These are phyloP conservation scores for Alnus rubra DNA, from an alignment of 306 rosid genomes.

Conservation along the genomic window DNA sequence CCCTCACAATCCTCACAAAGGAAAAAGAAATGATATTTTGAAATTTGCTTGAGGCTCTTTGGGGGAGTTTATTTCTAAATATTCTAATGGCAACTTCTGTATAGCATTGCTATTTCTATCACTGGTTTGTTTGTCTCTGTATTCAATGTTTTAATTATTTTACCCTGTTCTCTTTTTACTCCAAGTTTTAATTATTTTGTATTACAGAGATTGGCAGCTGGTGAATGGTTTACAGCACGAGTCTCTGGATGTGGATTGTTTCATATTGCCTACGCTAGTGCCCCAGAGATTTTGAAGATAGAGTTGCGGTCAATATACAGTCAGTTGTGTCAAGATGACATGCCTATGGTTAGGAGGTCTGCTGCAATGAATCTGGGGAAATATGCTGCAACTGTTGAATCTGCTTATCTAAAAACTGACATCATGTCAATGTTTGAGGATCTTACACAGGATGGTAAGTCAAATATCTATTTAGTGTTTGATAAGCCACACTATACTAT, in stretches of 20 bases:
- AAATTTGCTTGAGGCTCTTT: too few relatives aligned
- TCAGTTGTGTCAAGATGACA: slow-evolving; percentile 97
- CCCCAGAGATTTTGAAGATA: slow-evolving; percentile 70
- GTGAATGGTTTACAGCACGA: slow-evolving; percentile 99
- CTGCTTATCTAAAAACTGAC: slow-evolving; percentile 82
- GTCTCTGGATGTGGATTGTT: slow-evolving; percentile 95
- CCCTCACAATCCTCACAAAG: too few relatives aligned
- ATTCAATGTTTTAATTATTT: too few relatives aligned
- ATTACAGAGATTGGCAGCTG: slow-evolving; percentile 84
- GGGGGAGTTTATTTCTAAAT: too few relatives aligned
- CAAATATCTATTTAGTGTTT: too few relatives aligned
- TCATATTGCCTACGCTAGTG: slow-evolving; percentile 92
- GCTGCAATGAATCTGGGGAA: slow-evolving; percentile 97
- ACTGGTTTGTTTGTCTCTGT: too few relatives aligned
- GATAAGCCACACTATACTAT: too few relatives aligned
- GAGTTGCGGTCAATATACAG: slow-evolving; percentile 83
- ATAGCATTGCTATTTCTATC: too few relatives aligned
- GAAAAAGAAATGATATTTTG: too few relatives aligned
- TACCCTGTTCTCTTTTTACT: too few relatives aligned
- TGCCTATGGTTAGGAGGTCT: slow-evolving; percentile 99
- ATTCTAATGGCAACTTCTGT: too few relatives aligned
- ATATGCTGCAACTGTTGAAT: slow-evolving; percentile 91
- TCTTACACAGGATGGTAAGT: slow-evolving; percentile 89
- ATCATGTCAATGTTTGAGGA: slow-evolving; percentile 90
- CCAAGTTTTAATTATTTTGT: too few relatives aligned